phyloP scores from a whole-genome alignment of 179 eudicot species.

The Patellifolia procumbens region DNA sequence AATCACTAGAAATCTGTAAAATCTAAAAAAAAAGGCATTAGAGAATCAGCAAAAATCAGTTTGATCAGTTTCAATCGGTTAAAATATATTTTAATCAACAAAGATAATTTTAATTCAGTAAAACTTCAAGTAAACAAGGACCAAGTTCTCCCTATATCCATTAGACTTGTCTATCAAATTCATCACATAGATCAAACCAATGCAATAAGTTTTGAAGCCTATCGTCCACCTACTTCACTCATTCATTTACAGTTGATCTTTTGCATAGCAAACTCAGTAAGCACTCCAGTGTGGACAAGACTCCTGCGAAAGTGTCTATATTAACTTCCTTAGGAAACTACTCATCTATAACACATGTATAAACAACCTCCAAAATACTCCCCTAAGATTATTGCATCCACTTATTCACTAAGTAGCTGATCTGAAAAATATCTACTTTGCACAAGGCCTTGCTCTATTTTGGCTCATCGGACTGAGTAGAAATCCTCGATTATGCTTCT shows the following conservation, averaged over 20 bases:
- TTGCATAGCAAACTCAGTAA: neutral
- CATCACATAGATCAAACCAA: constrained; percentile 1
- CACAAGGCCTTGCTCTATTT: neutral
- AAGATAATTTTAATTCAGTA: no score
- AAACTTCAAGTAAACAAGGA: no score
- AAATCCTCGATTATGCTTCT: neutral
- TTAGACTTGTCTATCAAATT: neutral
- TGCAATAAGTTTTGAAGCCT: neutral
- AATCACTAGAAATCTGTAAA: no score
- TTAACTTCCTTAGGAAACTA: neutral
- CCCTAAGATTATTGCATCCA: neutral
- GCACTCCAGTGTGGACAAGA: neutral
- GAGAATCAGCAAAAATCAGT: no score
- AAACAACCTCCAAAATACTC: neutral
- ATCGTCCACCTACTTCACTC: neutral
- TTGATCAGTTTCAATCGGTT: no score
- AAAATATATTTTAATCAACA: no score
- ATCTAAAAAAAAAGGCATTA: no score
- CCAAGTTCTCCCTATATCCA: neutral
- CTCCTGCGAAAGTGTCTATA: neutral
- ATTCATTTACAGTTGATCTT: neutral
- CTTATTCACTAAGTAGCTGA: neutral
- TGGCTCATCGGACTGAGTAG: neutral
- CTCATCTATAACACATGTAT: neutral
- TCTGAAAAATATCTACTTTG: neutral